These are phyloP conservation scores for Quaeritorhiza haematococci DNA, from an alignment of 371 early-diverging fungal species.

Conservation along the genomic window DNA sequence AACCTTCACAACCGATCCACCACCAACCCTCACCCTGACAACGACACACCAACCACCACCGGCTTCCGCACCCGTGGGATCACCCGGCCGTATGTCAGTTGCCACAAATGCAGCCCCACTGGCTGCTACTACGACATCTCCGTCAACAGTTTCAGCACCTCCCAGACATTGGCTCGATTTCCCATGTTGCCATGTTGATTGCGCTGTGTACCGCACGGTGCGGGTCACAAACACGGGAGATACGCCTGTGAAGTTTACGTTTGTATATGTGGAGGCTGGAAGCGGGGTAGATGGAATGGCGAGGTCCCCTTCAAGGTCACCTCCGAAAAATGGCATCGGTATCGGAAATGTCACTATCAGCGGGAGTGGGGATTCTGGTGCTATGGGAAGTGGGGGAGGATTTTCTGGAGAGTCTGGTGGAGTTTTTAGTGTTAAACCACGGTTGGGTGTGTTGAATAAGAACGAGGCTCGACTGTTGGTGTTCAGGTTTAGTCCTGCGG, in stretches of 20 bases:
- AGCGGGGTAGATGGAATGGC: neutral
- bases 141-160: no score
- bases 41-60: no score
- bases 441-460: conserved; percentile 34
- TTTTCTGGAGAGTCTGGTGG: conserved; percentile 26
- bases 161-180: conserved; percentile 40
- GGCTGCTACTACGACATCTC: no score
- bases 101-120: no score
- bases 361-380: neutral
- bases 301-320: neutral
- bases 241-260: conserved; percentile 39
- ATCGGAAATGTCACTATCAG: neutral
- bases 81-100: no score
- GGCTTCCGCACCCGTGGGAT: no score
- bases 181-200: conserved; percentile 38
- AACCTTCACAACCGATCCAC: conserved; percentile 25
- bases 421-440: conserved; percentile 36
- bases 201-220: conserved; percentile 38
- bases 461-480: conserved; percentile 38
- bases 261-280: conserved; percentile 16
- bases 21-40: no score
- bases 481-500: conserved; percentile 37
- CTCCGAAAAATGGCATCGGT: neutral
- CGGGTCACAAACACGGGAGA: conserved; percentile 37
- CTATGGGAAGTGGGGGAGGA: conserved; percentile 28